Conservation (phyloP, 176 grass and related monocot species). For the Rhipidocladum racemiflorum region DNA sequence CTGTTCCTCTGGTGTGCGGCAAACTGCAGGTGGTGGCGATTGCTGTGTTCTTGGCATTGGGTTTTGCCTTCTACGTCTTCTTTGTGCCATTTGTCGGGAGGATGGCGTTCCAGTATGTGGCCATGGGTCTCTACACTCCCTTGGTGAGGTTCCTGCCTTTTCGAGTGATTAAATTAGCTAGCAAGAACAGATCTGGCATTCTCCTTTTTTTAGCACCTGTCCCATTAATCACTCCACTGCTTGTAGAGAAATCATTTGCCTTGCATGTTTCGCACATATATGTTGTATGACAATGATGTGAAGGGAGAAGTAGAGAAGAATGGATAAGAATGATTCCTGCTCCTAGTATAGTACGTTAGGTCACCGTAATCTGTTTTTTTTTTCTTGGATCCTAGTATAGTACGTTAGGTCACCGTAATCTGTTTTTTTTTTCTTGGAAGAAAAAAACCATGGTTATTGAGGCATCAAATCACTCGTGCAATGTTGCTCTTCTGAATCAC, state of each 20-base stretch:
- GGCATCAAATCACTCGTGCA: no score
- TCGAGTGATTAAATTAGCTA: neutral
- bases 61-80: constrained; percentile 98
- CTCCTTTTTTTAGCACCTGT: neutral
- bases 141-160: constrained; percentile 46
- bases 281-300: neutral
- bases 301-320: neutral
- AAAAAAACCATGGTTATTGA: no score
- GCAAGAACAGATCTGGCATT: constrained; percentile 25
- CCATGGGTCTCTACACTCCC: constrained; percentile 83
- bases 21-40: constrained; percentile 80
- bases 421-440: no score
- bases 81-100: constrained; percentile 86
- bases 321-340: neutral
- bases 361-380: no score
- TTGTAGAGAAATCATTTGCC: constrained; percentile 11
- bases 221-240: neutral
- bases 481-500: neutral
- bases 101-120: constrained; percentile 53
- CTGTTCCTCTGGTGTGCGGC: neutral
- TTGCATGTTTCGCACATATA: neutral
- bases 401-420: no score
- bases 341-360: no score
- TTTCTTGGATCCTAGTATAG: no score
- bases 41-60: constrained; percentile 85